These are phyloP conservation scores for Colletotrichum lupini DNA, from an alignment of 2,329 filamentous ascomycete species.

Conservation along the genomic window DNA sequence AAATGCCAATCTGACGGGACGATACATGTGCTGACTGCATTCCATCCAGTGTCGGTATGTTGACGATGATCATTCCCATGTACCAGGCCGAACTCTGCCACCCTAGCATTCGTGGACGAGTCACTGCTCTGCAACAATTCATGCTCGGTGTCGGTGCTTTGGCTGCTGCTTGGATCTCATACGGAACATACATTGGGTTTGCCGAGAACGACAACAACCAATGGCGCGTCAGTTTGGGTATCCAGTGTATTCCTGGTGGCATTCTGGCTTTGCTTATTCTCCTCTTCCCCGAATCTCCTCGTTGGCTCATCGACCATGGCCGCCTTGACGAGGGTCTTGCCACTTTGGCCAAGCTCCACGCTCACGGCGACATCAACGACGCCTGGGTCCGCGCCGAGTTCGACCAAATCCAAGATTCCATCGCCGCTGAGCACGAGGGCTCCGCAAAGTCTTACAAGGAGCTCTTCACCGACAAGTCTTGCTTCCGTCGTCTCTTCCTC, in stretches of 20 bases:
- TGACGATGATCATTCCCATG: constrained; percentile 60
- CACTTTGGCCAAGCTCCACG: constrained; percentile 76
- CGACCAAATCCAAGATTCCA: constrained; percentile 74
- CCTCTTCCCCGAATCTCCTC: constrained; percentile 76
- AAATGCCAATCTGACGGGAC: background rate
- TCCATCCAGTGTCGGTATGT: constrained; percentile 54
- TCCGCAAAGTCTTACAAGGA: constrained; percentile 78
- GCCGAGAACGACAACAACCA: constrained; percentile 43
- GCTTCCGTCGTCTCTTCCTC: constrained; percentile 78
- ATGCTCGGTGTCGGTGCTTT: constrained; percentile 84
- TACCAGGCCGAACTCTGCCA: constrained; percentile 86
- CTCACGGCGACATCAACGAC: constrained; percentile 73
- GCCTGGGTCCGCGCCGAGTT: constrained; percentile 79
- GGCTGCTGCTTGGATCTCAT: constrained; percentile 78
- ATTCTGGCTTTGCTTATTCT: constrained; percentile 73
- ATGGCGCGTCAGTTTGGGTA: constrained; percentile 63
- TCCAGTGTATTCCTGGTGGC: constrained; percentile 77
- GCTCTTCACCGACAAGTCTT: constrained; percentile 70
- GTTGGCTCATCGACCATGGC: constrained; percentile 82
- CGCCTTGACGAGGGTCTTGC: constrained; percentile 71
- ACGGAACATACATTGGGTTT: constrained; percentile 55
- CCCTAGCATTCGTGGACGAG: constrained; percentile 78
- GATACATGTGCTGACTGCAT: background rate
- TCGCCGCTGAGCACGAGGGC: constrained; percentile 74
- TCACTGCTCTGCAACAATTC: constrained; percentile 83